Evolutionary conservation across 2,329 filamentous ascomycete genomes (phyloP).

Genomic region (Xylaria sp.): DNA sequence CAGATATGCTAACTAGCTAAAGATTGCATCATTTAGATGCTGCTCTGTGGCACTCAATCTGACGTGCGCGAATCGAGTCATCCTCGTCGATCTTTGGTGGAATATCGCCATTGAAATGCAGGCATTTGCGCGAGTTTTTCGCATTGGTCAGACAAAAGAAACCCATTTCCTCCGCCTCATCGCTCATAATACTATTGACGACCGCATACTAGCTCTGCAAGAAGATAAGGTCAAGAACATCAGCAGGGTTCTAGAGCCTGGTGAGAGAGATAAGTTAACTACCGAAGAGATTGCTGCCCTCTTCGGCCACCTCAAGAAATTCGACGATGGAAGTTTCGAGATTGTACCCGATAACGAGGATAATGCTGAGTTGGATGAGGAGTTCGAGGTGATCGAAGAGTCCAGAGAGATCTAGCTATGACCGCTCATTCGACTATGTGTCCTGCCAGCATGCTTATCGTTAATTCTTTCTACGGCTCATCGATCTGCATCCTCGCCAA

Average conservation of each 20-base stretch:
- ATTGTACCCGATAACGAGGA: constrained; percentile 1
- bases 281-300: constrained; percentile 8
- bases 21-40: constrained; percentile 51
- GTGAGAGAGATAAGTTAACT: neutral
- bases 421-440: too few relatives aligned
- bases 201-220: constrained; percentile 28
- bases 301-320: constrained; percentile 17
- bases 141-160: constrained; percentile 71
- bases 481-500: neutral
- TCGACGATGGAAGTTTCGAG: constrained; percentile 8
- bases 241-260: neutral
- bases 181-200: constrained; percentile 25
- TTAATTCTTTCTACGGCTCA: neutral
- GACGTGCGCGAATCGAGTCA: constrained; percentile 60
- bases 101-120: constrained; percentile 71
- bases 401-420: neutral
- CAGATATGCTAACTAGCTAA: neutral
- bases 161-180: constrained; percentile 69
- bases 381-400: neutral
- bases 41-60: constrained; percentile 56
- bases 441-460: neutral
- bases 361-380: neutral
- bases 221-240: constrained; percentile 25
- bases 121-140: constrained; percentile 67
- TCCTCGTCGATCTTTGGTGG: constrained; percentile 69